These are phyloP conservation scores for Sistotremastrum suecicum DNA, from an alignment of 768 basidiomycete species.

Conservation along the genomic window DNA sequence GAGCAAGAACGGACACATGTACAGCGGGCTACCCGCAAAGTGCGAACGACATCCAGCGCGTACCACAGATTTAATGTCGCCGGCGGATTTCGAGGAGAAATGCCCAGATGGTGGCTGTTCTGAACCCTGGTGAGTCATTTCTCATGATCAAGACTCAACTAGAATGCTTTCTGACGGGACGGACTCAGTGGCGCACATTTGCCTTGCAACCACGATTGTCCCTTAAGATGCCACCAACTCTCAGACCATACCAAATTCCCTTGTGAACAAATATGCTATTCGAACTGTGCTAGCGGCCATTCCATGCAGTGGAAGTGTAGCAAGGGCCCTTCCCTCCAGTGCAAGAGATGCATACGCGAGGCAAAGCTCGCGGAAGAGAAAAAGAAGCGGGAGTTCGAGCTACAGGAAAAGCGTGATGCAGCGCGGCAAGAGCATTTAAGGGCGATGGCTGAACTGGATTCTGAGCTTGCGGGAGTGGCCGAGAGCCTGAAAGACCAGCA, in stretches of 20 bases:
- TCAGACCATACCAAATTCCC: slow-evolving; percentile 37
- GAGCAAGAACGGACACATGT: slow-evolving; percentile 28
- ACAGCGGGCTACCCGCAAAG: slow-evolving; percentile 42
- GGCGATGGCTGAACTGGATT: slow-evolving; percentile 29
- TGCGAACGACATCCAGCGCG: slow-evolving; percentile 41
- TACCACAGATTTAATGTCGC: slow-evolving; percentile 22
- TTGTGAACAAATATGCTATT: slow-evolving; percentile 25
- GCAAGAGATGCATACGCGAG: slow-evolving; percentile 34
- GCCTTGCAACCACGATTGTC: slow-evolving; percentile 40
- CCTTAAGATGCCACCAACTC: slow-evolving; percentile 47
- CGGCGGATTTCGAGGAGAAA: slow-evolving; percentile 33
- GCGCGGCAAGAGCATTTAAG: slow-evolving; percentile 28
- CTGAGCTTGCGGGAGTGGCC: slow-evolving; percentile 21
- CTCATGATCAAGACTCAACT: not conserved
- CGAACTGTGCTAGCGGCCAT: slow-evolving; percentile 34
- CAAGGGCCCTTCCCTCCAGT: slow-evolving; percentile 21
- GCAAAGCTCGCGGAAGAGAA: slow-evolving; percentile 27
- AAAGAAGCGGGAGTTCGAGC: slow-evolving; percentile 23
- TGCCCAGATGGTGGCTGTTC: slow-evolving; percentile 53
- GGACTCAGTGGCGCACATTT: slow-evolving; percentile 31
- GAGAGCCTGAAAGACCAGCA: slow-evolving; percentile 23
- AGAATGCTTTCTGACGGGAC: too few relatives aligned
- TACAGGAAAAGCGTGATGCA: slow-evolving; percentile 30
- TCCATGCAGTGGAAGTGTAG: slow-evolving; percentile 28
- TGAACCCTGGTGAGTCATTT: slow-evolving; percentile 36